These are phyloP conservation scores for Cystobasidium tubakii DNA, from an alignment of 768 basidiomycete species.

Conservation along the genomic window DNA sequence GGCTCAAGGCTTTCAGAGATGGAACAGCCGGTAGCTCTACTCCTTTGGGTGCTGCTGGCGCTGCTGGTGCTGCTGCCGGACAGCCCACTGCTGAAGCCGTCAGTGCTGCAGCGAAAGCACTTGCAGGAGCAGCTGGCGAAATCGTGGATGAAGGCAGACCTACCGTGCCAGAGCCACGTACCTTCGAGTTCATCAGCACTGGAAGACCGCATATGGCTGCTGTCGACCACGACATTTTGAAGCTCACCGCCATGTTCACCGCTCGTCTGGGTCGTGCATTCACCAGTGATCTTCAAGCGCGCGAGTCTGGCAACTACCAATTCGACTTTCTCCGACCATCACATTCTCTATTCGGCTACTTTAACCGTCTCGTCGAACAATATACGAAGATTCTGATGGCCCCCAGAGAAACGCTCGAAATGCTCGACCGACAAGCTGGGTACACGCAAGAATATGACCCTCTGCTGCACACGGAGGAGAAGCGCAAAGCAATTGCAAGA, in stretches of 20 bases:
- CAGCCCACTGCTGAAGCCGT: constrained; percentile 19
- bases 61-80: not conserved
- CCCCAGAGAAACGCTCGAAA: constrained; percentile 64
- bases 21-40: constrained; percentile 52
- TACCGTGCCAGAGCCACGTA: constrained; percentile 58
- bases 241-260: constrained; percentile 90
- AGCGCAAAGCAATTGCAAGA: constrained; percentile 48
- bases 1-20: constrained; percentile 71
- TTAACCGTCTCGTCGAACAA: constrained; percentile 94
- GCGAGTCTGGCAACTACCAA: constrained; percentile 91
- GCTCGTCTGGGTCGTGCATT: constrained; percentile 84
- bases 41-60: constrained; percentile 9
- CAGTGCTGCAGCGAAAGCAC: not conserved
- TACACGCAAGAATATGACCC: constrained; percentile 52
- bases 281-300: constrained; percentile 71
- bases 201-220: constrained; percentile 76
- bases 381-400: constrained; percentile 87
- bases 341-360: constrained; percentile 92
- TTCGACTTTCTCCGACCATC: constrained; percentile 95
- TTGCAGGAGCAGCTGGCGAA: constrained; percentile 50
- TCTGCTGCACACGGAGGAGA: constrained; percentile 24
- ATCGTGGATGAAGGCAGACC: constrained; percentile 59
- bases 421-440: constrained; percentile 62
- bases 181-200: constrained; percentile 70
- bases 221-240: constrained; percentile 92